Evolutionary conservation across 2,329 filamentous ascomycete species (phyloP), one percentile per base, ranked within the genome.

Genomic region (Stylonectria norvegica): DNA sequence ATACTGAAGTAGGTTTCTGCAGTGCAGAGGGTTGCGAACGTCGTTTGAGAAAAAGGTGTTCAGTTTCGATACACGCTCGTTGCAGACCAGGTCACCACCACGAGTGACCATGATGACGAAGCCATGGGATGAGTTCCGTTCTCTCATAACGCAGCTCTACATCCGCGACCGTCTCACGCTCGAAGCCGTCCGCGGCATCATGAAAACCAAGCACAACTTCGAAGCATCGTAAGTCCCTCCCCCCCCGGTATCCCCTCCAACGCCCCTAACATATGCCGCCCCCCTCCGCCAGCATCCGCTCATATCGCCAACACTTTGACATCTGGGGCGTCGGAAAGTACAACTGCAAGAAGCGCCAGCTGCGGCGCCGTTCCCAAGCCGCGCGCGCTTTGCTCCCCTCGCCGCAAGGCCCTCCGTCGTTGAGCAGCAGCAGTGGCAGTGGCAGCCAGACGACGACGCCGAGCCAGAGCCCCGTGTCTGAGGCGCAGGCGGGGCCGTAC

Each of bases 301-400:
- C 72, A 3, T 76, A 75, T 49, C 62, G 71, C 15, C 69, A 70
- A n/a, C 63, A 69, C 25, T 65, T 76, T 45, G 63, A 69, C 17
- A 62, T 56, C 42, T 76, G 73, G 73, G 50, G 59, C 4, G 48
- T 73, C 29, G 55, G 59, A 49, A 76, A 76, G 53, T 76, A 76
- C 55, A 71, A 68, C 38, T 64, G 66, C 52, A 67, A 60, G 47
- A 60, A 59, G 35, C 57, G 58, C 28, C 32, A 47, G 16, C 39
- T 34, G 6, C 52, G 52, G 28, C 45, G 46, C 18, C 32, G 40
- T 33, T 40, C 42, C 9, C 32, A 45, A 25, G 22, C 22, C 19
- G 34, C 27, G 14, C 38, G 41, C 2, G 25, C 12, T 14, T 15
- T 45, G 6, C 45, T 49, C 12, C 47, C 40, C 6, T 53, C 55